Evolutionary conservation across 2,329 filamentous ascomycete genomes (phyloP).

Genomic region (Colletotrichum paranaense): DNA sequence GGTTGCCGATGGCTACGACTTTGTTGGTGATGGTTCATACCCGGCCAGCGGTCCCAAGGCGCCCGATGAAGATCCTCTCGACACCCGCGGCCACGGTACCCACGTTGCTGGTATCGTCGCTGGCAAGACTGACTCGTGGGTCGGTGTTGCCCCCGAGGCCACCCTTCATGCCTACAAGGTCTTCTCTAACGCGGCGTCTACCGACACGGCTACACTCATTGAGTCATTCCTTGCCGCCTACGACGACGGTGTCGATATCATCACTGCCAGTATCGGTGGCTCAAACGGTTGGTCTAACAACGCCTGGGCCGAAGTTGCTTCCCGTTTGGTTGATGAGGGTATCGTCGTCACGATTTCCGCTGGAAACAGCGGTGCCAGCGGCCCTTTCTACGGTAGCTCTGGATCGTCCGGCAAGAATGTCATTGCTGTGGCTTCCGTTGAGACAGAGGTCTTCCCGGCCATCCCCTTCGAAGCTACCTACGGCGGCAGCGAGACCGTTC

Average conservation of each 20-base stretch:
- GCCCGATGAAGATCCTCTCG: slow-evolving; percentile 47
- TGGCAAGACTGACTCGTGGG: slow-evolving; percentile 38
- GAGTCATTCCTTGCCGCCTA: slow-evolving; percentile 49
- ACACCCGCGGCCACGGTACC: slow-evolving; percentile 42
- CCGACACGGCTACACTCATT: slow-evolving; percentile 52
- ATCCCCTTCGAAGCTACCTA: slow-evolving; percentile 45
- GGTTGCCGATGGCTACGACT: slow-evolving; percentile 40
- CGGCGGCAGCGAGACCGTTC: slow-evolving; percentile 40
- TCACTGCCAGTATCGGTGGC: slow-evolving; percentile 49
- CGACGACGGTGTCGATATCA: slow-evolving; percentile 47
- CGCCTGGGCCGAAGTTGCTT: slow-evolving; percentile 49
- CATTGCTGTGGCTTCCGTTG: slow-evolving; percentile 56
- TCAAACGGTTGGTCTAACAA: slow-evolving; percentile 43
- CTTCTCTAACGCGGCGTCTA: slow-evolving; percentile 39
- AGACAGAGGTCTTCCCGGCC: slow-evolving; percentile 44
- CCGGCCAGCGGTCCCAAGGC: slow-evolving; percentile 36
- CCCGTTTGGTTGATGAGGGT: slow-evolving; percentile 56
- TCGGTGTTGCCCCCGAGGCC: slow-evolving; percentile 45
- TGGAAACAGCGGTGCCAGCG: slow-evolving; percentile 61
- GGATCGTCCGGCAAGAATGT: slow-evolving; percentile 55
- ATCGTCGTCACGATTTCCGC: slow-evolving; percentile 62
- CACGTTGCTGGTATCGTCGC: slow-evolving; percentile 47
- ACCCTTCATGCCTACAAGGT: slow-evolving; percentile 44
- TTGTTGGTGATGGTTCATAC: slow-evolving; percentile 40
- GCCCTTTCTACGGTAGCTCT: slow-evolving; percentile 57